Base-by-base conservation (phyloP, 2,329 filamentous ascomycete species). In the Aschersonia sp. region DNA sequence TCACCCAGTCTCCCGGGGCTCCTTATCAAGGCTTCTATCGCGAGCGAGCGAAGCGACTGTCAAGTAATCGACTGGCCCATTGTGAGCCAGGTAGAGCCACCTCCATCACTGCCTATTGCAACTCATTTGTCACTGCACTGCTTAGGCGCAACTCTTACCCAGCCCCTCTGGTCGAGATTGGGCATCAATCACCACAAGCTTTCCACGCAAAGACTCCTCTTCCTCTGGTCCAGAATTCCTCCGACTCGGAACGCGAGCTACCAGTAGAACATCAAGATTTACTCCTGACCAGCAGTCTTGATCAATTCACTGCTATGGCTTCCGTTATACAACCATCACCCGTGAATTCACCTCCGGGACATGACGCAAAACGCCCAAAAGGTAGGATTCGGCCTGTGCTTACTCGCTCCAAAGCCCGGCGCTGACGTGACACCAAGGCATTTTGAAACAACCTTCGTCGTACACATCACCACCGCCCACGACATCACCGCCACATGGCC, bases 371-470 rank as follows among this genome's bases (percentile, higher is more conserved):
- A 54, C 64, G 70, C 44, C 72, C 72, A 48, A 71, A 66, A 55
- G 71, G 71, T 72, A 56, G 50, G 63, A 2, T 43, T 6, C 9
- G 7, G 42, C 42, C 22, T 7, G 10, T 42, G 9, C 11, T 7
- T 42, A 42, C 40, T 14, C 7, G 14, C 14, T 14, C 40, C 6
- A 9, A n/a, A 9, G 40, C 42, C 10, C 10, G 30, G 42, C 4
- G 10, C 40, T 29, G 40, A n/a, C 14, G 7, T 5, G 7, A 9
- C 40, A 42, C 30, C n/a, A 11, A 96, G 90, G 90, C 56, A 97
- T 97, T 58, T 79, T 97, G 57, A 97, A 97, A 69, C 95, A 95
- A 70, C 83, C 85, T 45, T 51, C 52, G 37, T 87, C 76, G 52
- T 81, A 76, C 57, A 71, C 75, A 50, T 76, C 78, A 32, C 75